phyloP scores from a whole-genome alignment of 2,329 filamentous ascomycete species.

The Sarocladium kiliense region DNA sequence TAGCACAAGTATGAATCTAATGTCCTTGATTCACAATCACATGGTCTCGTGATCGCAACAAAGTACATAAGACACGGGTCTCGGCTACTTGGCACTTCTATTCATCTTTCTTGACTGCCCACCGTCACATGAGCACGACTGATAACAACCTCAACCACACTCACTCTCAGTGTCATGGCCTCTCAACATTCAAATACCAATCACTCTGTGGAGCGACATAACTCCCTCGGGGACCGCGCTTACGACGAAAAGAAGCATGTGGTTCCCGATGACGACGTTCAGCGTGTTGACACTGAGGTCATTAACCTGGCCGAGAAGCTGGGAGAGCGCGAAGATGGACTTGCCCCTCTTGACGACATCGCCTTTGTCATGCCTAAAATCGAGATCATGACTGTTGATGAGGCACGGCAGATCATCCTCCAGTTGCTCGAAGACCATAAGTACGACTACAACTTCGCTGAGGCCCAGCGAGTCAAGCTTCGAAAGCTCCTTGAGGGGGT shows the following conservation, averaged over 20 bases:
- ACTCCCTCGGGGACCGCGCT: neutral
- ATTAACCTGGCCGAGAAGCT: conserved; percentile 1
- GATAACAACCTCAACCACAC: neutral
- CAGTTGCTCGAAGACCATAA: conserved; percentile 17
- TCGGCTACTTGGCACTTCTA: neutral
- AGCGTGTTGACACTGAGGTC: conserved; percentile 3
- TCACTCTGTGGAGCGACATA: neutral
- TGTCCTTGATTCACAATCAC: neutral
- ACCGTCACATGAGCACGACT: neutral
- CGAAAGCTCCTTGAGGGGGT: conserved; percentile 14
- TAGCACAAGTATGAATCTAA: neutral
- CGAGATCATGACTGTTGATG: conserved; percentile 15
- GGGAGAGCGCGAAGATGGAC: conserved; percentile 12
- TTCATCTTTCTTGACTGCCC: neutral
- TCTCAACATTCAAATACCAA: conserved; percentile 4
- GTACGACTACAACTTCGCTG: conserved; percentile 20
- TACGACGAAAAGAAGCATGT: neutral
- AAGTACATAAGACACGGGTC: neutral
- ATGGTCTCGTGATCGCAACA: neutral
- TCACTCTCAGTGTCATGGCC: neutral
- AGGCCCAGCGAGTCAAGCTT: conserved; percentile 15
- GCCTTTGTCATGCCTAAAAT: conserved; percentile 20
- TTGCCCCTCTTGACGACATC: conserved; percentile 18
- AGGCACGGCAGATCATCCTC: conserved; percentile 15
- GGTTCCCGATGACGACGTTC: neutral